A percentile compares a stretch with the other conserved stretches of the same genome.
Evolutionary conservation across 1,139 yeast species (phyloP).

Genomic region (Zygotorulaspora mrakii): DNA sequence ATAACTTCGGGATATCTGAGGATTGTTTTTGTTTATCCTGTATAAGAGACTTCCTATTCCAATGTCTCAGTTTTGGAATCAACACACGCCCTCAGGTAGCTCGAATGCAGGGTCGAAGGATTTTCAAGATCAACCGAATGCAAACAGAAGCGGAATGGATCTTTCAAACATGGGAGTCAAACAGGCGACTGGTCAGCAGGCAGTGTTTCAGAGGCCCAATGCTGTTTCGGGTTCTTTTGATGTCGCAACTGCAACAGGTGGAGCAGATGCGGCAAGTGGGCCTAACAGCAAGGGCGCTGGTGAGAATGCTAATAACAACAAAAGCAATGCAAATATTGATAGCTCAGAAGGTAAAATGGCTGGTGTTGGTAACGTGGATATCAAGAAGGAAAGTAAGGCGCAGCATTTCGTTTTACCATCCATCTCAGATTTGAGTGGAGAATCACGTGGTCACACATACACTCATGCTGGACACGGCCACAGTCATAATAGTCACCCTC

Average conservation of each 20-base stretch:
- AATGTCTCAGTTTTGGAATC: constrained; percentile 24
- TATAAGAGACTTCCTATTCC: not conserved
- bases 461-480: constrained; percentile 1
- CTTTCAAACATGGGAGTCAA: constrained; percentile 1
- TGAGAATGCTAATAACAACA: constrained; percentile 1
- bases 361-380: constrained; percentile 6
- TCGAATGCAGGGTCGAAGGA: constrained; percentile 7
- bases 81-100: constrained; percentile 33
- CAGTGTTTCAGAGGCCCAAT: constrained; percentile 1
- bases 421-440: constrained; percentile 41
- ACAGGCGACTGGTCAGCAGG: not conserved
- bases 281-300: constrained; percentile 3
- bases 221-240: constrained; percentile 5
- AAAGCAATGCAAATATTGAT: not conserved
- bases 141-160: constrained; percentile 5
- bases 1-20: not conserved
- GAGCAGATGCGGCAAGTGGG: constrained; percentile 5
- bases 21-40: not conserved
- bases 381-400: constrained; percentile 10
- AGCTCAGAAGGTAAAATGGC: not conserved
- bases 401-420: constrained; percentile 27
- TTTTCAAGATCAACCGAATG: constrained; percentile 5
- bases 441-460: constrained; percentile 5
- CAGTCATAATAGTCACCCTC: constrained; percentile 3
- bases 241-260: not conserved